These are phyloP conservation scores for Oenanthe javanica DNA, from an alignment of 140 eudicot species.

Conservation along the genomic window DNA sequence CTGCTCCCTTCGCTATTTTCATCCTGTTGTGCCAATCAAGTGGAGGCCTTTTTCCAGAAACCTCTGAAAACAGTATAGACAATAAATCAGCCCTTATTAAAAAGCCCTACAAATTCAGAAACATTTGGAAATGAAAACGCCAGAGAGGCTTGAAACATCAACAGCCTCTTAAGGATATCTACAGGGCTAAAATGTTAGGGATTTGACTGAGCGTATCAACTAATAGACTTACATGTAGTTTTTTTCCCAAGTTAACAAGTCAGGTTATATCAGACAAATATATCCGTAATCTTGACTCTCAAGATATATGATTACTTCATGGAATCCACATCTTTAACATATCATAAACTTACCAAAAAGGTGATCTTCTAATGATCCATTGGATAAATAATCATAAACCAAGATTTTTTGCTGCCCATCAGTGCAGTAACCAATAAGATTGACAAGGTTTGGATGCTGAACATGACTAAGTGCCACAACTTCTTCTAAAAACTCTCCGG, in stretches of 20 bases:
- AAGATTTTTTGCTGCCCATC: slow-evolving; percentile 62
- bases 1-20: slow-evolving; percentile 1
- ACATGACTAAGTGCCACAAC: slow-evolving; percentile 56
- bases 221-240: no score
- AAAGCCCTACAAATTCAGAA: background rate
- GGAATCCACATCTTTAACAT: background rate
- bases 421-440: slow-evolving; percentile 62
- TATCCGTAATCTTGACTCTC: background rate
- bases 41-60: background rate
- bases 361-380: slow-evolving; percentile 4
- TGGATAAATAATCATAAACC: slow-evolving; percentile 33
- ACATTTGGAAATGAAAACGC: background rate
- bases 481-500: slow-evolving; percentile 61
- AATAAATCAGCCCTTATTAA: background rate
- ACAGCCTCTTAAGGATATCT: no score
- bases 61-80: background rate
- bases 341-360: background rate
- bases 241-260: background rate
- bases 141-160: no score
- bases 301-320: background rate
- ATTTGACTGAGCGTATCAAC: background rate
- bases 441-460: slow-evolving; percentile 67
- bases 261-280: background rate
- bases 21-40: background rate
- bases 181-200: background rate